These are phyloP conservation scores for Pistacia integerrima DNA, from an alignment of 345 rosid species.

Conservation along the genomic window DNA sequence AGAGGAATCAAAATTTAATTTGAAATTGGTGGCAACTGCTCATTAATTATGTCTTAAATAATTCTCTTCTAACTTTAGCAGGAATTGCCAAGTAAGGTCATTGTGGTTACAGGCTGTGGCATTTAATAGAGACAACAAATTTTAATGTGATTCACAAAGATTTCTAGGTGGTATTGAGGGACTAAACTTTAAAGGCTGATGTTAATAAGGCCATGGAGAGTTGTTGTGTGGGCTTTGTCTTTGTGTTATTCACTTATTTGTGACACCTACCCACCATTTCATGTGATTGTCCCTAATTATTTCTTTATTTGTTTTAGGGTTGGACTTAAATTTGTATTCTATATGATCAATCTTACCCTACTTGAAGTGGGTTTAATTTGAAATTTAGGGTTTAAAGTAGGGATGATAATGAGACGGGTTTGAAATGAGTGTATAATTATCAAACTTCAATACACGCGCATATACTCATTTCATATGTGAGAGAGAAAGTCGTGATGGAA, in stretches of 20 bases:
- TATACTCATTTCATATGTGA: no score
- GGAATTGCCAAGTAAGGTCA: conserved; percentile 7
- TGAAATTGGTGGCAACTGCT: conserved; percentile 2
- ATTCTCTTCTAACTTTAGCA: conserved; percentile 1
- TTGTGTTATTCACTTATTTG: not conserved
- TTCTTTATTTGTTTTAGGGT: not conserved
- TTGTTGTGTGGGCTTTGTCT: conserved; percentile 22
- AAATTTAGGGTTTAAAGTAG: not conserved
- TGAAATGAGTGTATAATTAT: not conserved
- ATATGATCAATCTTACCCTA: not conserved
- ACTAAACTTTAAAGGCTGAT: conserved; percentile 23
- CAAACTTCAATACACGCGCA: not conserved
- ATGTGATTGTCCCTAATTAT: not conserved
- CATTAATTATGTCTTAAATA: conserved; percentile 2
- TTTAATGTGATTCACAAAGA: not conserved
- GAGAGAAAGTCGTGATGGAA: no score
- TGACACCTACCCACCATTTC: not conserved
- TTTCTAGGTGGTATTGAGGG: conserved; percentile 6
- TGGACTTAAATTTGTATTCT: not conserved
- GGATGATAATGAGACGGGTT: not conserved
- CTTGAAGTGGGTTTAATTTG: not conserved
- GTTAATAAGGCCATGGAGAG: conserved; percentile 20
- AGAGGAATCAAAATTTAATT: conserved; percentile 21
- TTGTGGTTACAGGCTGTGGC: conserved; percentile 26
- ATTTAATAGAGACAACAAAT: conserved; percentile 21